Evolutionary conservation across 2,329 filamentous ascomycete genomes (phyloP).

Genomic region (Alternaria sp.): DNA sequence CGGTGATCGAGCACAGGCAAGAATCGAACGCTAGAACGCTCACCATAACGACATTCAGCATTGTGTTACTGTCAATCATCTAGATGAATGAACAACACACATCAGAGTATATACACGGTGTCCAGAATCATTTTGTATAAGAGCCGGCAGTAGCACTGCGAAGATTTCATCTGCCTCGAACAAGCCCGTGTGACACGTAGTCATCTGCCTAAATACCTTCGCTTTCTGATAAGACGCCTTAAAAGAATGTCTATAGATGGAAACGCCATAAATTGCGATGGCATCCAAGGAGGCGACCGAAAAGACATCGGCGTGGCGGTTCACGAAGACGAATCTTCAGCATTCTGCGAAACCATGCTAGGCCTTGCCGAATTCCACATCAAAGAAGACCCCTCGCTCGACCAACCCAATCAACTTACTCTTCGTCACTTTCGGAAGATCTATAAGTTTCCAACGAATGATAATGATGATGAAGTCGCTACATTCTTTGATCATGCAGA

Average conservation of each 20-base stretch:
- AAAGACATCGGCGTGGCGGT: not conserved
- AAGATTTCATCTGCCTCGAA: not conserved
- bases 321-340: not conserved
- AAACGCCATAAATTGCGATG: not conserved
- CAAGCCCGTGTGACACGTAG: not conserved
- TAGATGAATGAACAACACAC: not conserved
- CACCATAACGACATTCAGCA: not conserved
- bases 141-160: not conserved
- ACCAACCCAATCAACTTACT: not conserved
- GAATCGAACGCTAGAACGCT: not conserved
- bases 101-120: not conserved
- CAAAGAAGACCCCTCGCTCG: not conserved
- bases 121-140: not conserved
- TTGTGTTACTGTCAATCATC: not conserved
- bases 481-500: not conserved
- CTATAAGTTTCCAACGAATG: not conserved
- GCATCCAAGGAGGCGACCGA: not conserved
- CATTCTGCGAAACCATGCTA: not conserved
- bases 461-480: not conserved
- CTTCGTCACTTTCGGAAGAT: not conserved
- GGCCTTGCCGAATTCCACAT: not conserved
- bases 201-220: not conserved
- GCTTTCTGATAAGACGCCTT: not conserved
- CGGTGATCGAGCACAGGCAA: not conserved
- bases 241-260: not conserved